Percentiles rank a stretch among this genome's conserved stretches.
Conservation (phyloP, 2,329 filamentous ascomycete species). For the Tolypocladium guangdongense region DNA sequence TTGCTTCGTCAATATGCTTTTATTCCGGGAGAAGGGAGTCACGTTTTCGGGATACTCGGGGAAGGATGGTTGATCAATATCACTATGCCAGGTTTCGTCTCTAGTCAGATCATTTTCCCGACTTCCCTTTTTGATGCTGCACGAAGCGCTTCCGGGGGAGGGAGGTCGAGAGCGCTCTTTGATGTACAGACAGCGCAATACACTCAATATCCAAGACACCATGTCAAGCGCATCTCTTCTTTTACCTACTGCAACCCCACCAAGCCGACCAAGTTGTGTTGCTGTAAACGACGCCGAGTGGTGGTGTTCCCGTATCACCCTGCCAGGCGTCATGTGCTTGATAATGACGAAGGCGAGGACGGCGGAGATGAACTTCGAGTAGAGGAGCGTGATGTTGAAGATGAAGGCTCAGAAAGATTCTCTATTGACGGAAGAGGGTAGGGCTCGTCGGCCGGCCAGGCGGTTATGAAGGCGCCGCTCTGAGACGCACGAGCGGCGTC, state of each 20-base stretch:
- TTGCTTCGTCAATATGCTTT: slow-evolving; percentile 13
- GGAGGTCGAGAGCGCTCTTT: not conserved
- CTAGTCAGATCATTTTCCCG: not conserved
- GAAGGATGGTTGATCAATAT: not conserved
- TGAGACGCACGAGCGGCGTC: slow-evolving; percentile 12
- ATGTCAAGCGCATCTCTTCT: not conserved
- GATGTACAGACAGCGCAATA: not conserved
- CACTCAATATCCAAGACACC: not conserved
- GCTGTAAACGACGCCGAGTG: not conserved
- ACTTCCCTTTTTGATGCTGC: not conserved
- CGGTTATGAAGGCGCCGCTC: slow-evolving; percentile 14
- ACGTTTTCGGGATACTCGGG: not conserved
- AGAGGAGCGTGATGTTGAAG: not conserved
- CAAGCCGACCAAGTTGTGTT: not conserved
- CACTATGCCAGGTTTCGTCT: not conserved
- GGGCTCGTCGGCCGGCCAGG: slow-evolving; percentile 17
- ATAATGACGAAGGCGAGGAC: not conserved
- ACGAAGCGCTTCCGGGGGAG: not conserved
- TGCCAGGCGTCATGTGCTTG: not conserved
- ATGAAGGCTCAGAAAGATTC: not conserved
- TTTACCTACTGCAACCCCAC: not conserved
- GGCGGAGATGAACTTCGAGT: not conserved
- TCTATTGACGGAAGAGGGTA: slow-evolving; percentile 4
- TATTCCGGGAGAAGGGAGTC: slow-evolving; percentile 3
- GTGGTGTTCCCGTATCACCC: not conserved